Percentiles rank a stretch among this genome's conserved stretches.
These are phyloP conservation scores for Testicularia cyperi DNA, from an alignment of 1,284 basidiomycete genomes.

Conservation along the genomic window DNA sequence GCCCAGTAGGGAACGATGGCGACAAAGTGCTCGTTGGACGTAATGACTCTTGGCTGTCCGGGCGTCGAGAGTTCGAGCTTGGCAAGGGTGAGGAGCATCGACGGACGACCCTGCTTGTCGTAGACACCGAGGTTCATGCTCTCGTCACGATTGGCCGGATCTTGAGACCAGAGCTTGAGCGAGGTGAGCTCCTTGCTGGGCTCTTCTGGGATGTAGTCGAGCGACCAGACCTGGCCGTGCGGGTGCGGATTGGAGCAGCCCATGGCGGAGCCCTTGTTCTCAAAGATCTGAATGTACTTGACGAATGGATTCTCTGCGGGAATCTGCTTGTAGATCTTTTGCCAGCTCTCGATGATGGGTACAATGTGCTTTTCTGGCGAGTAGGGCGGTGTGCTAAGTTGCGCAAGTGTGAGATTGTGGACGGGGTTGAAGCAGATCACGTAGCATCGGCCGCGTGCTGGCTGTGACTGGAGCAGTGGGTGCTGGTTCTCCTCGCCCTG, in stretches of 20 bases:
- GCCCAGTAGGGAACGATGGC: conserved; percentile 95
- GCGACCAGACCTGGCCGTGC: conserved; percentile 87
- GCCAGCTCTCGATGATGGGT: conserved; percentile 76
- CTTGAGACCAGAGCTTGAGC: conserved; percentile 39
- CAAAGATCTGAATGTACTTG: conserved; percentile 61
- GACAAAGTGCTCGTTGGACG: conserved; percentile 75
- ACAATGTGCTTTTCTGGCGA: conserved; percentile 67
- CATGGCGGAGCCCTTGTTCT: conserved; percentile 96
- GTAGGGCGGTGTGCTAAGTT: conserved; percentile 64
- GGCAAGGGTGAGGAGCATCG: conserved; percentile 82
- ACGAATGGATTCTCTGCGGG: conserved; percentile 54
- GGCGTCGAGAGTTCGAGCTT: conserved; percentile 69
- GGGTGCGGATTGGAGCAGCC: conserved; percentile 95
- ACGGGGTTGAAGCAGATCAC: conserved; percentile 86
- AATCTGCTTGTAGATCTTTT: conserved; percentile 50
- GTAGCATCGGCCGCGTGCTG: conserved; percentile 81
- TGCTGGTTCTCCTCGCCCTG: conserved; percentile 30
- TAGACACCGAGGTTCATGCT: conserved; percentile 62
- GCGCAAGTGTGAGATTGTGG: conserved; percentile 86
- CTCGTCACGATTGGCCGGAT: conserved; percentile 17
- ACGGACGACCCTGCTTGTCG: conserved; percentile 69
- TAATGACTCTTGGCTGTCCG: conserved; percentile 68
- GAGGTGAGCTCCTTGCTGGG: conserved; percentile 46
- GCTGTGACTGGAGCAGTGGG: conserved; percentile 69
- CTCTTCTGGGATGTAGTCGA: conserved; percentile 56